A percentile compares a stretch with the other conserved stretches of the same genome.
phyloP scores from a whole-genome alignment of 2,329 filamentous ascomycete species.

The Pseudogymnoascus sp. region DNA sequence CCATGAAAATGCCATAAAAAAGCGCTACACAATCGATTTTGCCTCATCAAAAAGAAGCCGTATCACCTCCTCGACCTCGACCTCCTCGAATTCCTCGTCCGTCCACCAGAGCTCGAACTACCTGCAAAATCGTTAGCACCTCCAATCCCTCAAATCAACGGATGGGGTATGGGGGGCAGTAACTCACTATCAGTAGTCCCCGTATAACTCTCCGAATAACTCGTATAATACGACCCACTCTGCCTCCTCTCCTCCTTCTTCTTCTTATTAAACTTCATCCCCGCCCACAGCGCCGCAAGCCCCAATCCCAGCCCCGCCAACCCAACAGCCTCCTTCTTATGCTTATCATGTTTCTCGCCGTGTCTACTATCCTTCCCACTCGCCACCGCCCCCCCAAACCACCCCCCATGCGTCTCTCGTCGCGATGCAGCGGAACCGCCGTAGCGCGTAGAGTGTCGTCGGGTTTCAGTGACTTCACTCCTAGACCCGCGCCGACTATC shows the following conservation, averaged over 20 bases:
- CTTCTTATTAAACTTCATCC: background rate
- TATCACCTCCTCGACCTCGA: background rate
- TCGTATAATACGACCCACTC: background rate
- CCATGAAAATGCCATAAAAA: background rate
- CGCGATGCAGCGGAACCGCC: slow-evolving; percentile 24
- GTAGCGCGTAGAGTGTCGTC: slow-evolving; percentile 43
- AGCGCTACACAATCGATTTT: background rate
- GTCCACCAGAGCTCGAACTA: background rate
- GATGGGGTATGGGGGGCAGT: background rate
- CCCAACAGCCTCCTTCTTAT: background rate
- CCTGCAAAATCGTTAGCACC: background rate
- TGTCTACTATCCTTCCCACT: background rate
- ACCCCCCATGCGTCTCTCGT: slow-evolving; percentile 36
- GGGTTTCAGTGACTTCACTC: slow-evolving; percentile 46
- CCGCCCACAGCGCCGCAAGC: background rate
- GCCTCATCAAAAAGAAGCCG: background rate
- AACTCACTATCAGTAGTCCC: background rate
- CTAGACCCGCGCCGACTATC: slow-evolving; percentile 33
- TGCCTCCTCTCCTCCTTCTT: background rate
- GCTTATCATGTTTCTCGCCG: background rate
- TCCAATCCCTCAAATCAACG: too few relatives aligned
- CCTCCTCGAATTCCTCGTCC: background rate
- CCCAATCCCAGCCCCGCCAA: background rate
- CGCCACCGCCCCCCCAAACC: slow-evolving; percentile 39
- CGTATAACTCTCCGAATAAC: background rate